Base-by-base conservation (phyloP, 169 alveolate species). In the Cryptosporidium sp. region DNA sequence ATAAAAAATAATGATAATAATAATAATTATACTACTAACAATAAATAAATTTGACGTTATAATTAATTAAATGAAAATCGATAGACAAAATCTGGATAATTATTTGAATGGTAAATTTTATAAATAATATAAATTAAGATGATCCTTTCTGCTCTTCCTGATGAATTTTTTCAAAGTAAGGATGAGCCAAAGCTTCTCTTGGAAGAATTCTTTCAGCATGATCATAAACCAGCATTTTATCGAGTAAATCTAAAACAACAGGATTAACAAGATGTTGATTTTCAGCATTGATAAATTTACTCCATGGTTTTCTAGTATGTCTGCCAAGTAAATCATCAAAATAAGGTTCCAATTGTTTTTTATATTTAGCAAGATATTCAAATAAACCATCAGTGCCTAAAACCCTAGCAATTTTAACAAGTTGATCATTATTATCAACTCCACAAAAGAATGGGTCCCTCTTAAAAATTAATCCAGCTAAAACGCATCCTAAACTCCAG, bases 401-500 rank as follows among this genome's bases (percentile, higher is more conserved):
- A 3, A 98, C 98, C 68, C 97, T 97, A 14, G 99, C 99, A 61
- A 98, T 98, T 89, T 98, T 98, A 42, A 98, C 97, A 45, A 99
- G 95, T 94, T 99, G 99, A 91, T 99, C 99, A 91, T 97, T 95
- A 93, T 98, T 98, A 92, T 98, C 99, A 70, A 97, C 92, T 53
- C 86, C 96, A 48, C 93, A 95, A 91, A 95, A 96, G 94, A 94
- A 95, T 48, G 96, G 97, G 65, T 94, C 96, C 67, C 92, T 93
- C 37, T 93, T 94, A 72, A 96, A 94, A 35, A 94, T 93, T 92
- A 96, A 94, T 9, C 98, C 99, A 7, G 99, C 99, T 37, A 98
- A 91, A 97, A 97, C 98, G 85, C 99, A 97, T 39, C 99, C 99
- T 37, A 98, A 91, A 71, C 99, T 97, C 99, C 99, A 98, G 51